Evolutionary conservation across 2,329 filamentous ascomycete species (phyloP).

Genomic region (Aulographum hederae): DNA sequence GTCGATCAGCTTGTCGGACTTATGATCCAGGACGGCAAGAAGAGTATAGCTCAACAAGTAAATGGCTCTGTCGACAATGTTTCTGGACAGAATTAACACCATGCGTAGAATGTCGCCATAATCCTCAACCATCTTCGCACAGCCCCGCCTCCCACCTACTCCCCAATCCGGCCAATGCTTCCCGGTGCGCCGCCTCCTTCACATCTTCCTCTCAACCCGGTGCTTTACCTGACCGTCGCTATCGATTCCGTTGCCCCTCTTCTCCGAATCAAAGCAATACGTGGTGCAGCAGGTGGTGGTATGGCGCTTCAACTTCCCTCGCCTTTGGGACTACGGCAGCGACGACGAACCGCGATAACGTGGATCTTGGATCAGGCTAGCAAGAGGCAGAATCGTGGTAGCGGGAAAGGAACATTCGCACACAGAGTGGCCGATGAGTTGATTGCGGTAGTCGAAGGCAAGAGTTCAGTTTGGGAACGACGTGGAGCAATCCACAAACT

Average conservation of each 20-base stretch:
- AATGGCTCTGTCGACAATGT: constrained; percentile 14
- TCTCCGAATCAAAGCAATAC: constrained; percentile 57
- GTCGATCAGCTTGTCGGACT: constrained; percentile 77
- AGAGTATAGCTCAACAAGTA: constrained; percentile 78
- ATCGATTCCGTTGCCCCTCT: constrained; percentile 88
- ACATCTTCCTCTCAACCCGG: constrained; percentile 74
- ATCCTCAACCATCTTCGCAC: constrained; percentile 75
- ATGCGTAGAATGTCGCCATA: constrained; percentile 50
- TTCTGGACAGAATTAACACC: no score
- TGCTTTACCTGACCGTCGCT: constrained; percentile 74
- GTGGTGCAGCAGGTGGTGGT: constrained; percentile 73
- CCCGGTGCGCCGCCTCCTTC: constrained; percentile 58
- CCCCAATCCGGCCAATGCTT: constrained; percentile 50
- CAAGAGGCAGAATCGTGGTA: constrained; percentile 57
- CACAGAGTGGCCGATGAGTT: constrained; percentile 71
- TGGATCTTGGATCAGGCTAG: constrained; percentile 82
- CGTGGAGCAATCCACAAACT: constrained; percentile 62
- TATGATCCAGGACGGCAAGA: constrained; percentile 81
- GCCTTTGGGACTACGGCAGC: constrained; percentile 56
- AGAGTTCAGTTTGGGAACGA: constrained; percentile 69
- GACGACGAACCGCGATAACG: constrained; percentile 58
- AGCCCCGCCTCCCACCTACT: constrained; percentile 58
- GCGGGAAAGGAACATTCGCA: constrained; percentile 54
- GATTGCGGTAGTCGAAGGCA: constrained; percentile 72
- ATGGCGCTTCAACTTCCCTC: constrained; percentile 64